Evolutionary conservation across 495 filamentous ascomycete species (phyloP), one percentile per base, ranked within the genome.

Genomic region (Tuber aestivum): DNA sequence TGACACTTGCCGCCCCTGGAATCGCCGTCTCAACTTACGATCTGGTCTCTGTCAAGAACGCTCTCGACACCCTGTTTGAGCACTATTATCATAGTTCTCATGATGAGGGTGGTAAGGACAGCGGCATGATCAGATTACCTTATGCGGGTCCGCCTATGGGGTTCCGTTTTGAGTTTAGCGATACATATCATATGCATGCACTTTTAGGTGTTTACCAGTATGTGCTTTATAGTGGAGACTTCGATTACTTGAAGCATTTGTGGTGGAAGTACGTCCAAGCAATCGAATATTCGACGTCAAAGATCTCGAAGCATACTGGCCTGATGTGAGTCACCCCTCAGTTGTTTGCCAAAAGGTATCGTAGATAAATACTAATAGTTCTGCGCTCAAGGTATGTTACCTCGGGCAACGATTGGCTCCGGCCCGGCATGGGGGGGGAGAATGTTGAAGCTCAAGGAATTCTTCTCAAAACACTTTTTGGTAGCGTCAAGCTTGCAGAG

Each of bases 101-200:
- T 35, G 45, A 65, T 4, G 72, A 73, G 40, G 44, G 32, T 69
- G 80, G 78, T 56, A 82, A 85, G 71, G 87, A 86, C 21, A 85
- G 85, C 9, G 32, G 44, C 9, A 73, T 37, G 44, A 61, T 73
- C 27, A 73, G 72, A 38, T 85, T 89, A 74, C 87, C 86, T n/a
- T 90, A 90, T 80, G 88, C 88, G 32, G 89, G 90, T 0, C 89
- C 87, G 40, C 89, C 89, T 23, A 83, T 90, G 75, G 87, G 89
- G 38, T 85, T 86, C 42, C 86, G 86, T 65, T 83, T 84, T n/a
- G 87, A 86, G 76, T 83, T 87, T 79, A 85, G 85, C 69, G 88
- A 90, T 72, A 90, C 88, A 10, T 91, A 90, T 78, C 89, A 91
- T 74, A 85, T 91, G 81, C 88, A 89, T 84, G 86, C 87, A 10